These are phyloP conservation scores for Rhizopogon vulgaris DNA, from an alignment of 768 basidiomycete genomes.

Conservation along the genomic window DNA sequence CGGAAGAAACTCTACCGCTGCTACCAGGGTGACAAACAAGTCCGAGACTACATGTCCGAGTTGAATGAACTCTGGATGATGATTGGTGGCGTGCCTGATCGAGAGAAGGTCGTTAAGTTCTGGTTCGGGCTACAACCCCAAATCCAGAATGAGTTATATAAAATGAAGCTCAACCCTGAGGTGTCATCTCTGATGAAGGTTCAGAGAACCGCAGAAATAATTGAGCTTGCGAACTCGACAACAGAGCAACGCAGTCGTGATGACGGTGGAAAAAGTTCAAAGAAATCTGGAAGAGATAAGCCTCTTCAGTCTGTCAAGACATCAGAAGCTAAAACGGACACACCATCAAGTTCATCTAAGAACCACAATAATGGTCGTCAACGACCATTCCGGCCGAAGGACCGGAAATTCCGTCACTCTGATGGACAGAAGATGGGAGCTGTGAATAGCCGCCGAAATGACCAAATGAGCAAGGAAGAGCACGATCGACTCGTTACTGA, in stretches of 20 bases:
- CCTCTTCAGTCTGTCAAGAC: too few relatives aligned
- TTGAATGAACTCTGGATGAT: conserved; percentile 23
- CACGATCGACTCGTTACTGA: neutral
- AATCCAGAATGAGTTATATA: conserved; percentile 26
- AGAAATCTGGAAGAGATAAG: too few relatives aligned
- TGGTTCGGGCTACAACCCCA: conserved; percentile 25
- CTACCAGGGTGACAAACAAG: conserved; percentile 17
- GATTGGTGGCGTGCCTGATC: conserved; percentile 20
- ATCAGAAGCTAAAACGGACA: too few relatives aligned
- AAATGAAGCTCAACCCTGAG: neutral
- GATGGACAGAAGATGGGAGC: too few relatives aligned
- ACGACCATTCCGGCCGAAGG: too few relatives aligned
- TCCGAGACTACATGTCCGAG: conserved; percentile 25
- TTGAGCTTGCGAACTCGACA: conserved; percentile 1
- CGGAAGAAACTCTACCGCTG: conserved; percentile 11
- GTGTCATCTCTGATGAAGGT: neutral
- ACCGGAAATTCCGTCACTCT: neutral
- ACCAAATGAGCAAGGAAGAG: neutral
- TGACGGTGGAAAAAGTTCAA: neutral
- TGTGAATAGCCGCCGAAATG: too few relatives aligned
- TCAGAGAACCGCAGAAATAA: neutral
- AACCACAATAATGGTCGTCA: neutral
- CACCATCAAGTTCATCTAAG: neutral
- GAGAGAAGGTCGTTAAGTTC: conserved; percentile 25
- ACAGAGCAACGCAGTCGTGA: neutral